Evolutionary conservation across 2,329 filamentous ascomycete species (phyloP), one percentile per base, ranked within the genome.

Genomic region (Pseudogymnoascus sp.): DNA sequence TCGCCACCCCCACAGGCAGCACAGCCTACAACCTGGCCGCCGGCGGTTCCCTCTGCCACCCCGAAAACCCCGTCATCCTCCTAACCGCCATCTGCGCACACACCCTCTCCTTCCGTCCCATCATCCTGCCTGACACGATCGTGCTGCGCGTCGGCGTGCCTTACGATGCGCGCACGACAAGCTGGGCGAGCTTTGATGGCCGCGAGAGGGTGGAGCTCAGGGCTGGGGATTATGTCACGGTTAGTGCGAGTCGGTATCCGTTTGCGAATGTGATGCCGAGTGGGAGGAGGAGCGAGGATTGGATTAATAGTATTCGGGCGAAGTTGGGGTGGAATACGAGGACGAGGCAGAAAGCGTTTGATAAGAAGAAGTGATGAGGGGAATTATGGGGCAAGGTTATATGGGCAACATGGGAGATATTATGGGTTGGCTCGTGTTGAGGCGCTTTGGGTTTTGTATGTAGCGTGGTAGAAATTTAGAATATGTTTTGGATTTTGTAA

Each of bases 131-230:
- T 0, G 95, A 99, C 76, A 97, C 93, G 0, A 96, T 97, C 66
- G 93, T 97, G 1, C 80, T 99, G 65, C 86, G 95, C 38, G 83
- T 96, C 17, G 95, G 93, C 10, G 93, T 97, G n/a, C 95, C 95
- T 0, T 97, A 96, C 74, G 88, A 96, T 75, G 91, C 93, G 7
- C 82, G 95, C 60, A 92, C 91, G 4, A 89, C 86, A 69, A 93
- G 89, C 42, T 99, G 95, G 93, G 95, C 93, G n/a, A 96, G 91
- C 75, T 99, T 99, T 73, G 95, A 99, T 75, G 95, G 95, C 1
- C 84, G 92, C 65, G 91, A 97, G 79, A 86, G 92, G 77, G 77
- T 90, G n/a, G 90, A 95, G 77, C 80, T 95, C 38, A 75, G 78
- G 59, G 88, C 89, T 0, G 90, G 90, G 15, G 90, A 95, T 75